phyloP scores from a whole-genome alignment of 1,139 yeast genomes.

The Candida labiduridarum region DNA sequence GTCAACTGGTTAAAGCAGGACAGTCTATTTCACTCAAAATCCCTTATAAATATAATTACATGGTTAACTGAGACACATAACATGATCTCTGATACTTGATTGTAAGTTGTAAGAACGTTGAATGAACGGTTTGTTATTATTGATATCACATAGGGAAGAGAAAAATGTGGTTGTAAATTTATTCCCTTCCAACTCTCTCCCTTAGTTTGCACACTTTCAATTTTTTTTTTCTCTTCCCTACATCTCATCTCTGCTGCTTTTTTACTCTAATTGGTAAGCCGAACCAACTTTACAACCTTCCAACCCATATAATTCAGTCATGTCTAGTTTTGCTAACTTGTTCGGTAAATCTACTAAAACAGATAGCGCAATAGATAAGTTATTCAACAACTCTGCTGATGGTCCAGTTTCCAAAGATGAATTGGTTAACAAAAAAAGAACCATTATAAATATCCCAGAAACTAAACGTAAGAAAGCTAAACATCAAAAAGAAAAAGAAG shows the following conservation, averaged over 20 bases:
- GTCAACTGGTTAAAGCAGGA: no score
- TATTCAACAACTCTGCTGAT: conserved; percentile 39
- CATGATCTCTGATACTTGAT: no score
- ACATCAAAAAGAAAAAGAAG: conserved; percentile 13
- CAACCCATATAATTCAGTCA: conserved; percentile 10
- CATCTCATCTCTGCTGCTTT: conserved; percentile 5
- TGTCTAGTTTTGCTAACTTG: conserved; percentile 39
- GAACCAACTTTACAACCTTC: background rate
- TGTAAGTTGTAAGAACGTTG: no score
- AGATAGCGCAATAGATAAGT: conserved; percentile 42
- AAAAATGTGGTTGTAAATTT: no score
- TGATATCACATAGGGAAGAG: no score
- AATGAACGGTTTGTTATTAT: no score
- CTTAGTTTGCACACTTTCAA: no score
- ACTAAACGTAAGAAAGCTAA: conserved; percentile 13
- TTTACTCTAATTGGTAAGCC: background rate
- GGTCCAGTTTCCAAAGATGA: conserved; percentile 40
- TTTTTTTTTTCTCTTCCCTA: background rate
- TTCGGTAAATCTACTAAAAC: conserved; percentile 29
- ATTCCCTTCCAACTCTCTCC: no score
- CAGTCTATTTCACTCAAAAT: no score
- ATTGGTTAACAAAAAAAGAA: conserved; percentile 25
- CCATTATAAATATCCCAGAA: conserved; percentile 23
- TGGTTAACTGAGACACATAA: no score
- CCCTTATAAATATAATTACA: no score